Evolutionary conservation across 75 land plant genomes (phyloP), one percentile per base, ranked within the genome.

Genomic region (Cupressus sempervirens): DNA sequence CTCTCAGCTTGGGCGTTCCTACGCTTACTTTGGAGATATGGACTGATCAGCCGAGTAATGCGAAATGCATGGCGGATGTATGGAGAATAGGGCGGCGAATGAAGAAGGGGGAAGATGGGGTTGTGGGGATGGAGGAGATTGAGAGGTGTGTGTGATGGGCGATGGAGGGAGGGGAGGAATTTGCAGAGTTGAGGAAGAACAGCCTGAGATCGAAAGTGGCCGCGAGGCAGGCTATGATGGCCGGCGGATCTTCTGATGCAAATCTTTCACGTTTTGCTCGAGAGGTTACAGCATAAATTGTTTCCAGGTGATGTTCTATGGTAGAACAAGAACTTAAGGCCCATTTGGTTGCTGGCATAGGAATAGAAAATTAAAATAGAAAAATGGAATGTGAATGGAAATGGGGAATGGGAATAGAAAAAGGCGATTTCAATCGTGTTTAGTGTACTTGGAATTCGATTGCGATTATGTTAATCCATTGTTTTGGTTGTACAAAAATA

Each of bases 101-200:
- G 86, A 84, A 14, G 46, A 85, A 35, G 70, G 36, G 41, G 20
- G 54, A 76, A 76, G 86, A 77, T 76, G 82, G 82, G 18, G 32
- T 45, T 30, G 85, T 88, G 76, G 36, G 16, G 23, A 62, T 81
- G 73, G 83, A 84, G 30, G 90, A 89, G 68, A 82, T 89, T 12
- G 36, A 83, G 30, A 65, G 88, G 54, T 79, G 46, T 1, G 50
- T 89, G 35, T 23, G 76, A 34, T 7, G 23, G 1, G 40, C 87
- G 5, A 87, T 89, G 88, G 58, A 62, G 35, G 89, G 86, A 15
- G 87, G 50, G 10, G 50, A 87, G 73, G 85, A 68, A 81, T 86
- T 88, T 32, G 76, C 56, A 53, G 90, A 89, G 82, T 81, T 89
- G 29, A 85, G 89, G 81, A 65, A 53, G 74, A 89, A 85, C 70